Evolutionary conservation across 768 basidiomycete species (phyloP).

Genomic region (Podaxis mareebaensis): DNA sequence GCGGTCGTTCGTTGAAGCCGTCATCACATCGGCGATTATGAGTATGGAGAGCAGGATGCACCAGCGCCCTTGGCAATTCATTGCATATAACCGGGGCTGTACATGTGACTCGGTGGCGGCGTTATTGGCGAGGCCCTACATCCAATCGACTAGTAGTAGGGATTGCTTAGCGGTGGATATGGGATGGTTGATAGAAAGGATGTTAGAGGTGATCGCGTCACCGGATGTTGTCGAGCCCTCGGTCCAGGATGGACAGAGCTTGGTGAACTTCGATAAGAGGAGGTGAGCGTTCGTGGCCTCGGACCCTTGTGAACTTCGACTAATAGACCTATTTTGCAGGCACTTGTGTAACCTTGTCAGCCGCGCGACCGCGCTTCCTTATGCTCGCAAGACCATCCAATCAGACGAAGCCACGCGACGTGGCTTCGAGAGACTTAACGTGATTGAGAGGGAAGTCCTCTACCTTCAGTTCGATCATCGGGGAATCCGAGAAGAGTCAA

Average conservation of each 20-base stretch:
- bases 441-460: slow-evolving; percentile 69
- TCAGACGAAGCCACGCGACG: slow-evolving; percentile 61
- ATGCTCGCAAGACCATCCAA: slow-evolving; percentile 41
- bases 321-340: slow-evolving; percentile 36
- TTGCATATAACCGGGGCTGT: slow-evolving; percentile 62
- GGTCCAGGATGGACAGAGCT: slow-evolving; percentile 51
- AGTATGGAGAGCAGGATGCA: slow-evolving; percentile 82
- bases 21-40: slow-evolving; percentile 71
- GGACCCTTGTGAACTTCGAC: background rate
- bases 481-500: slow-evolving; percentile 73
- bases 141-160: slow-evolving; percentile 43
- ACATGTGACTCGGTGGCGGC: slow-evolving; percentile 61
- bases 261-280: slow-evolving; percentile 83
- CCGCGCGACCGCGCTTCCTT: slow-evolving; percentile 48
- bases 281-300: slow-evolving; percentile 42
- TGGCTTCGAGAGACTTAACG: slow-evolving; percentile 75
- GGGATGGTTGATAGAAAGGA: slow-evolving; percentile 81
- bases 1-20: slow-evolving; percentile 80
- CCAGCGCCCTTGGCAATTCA: slow-evolving; percentile 74
- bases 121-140: slow-evolving; percentile 52
- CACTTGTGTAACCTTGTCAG: slow-evolving; percentile 66
- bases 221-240: slow-evolving; percentile 66
- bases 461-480: slow-evolving; percentile 68
- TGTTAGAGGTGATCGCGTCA: slow-evolving; percentile 75
- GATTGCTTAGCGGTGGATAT: slow-evolving; percentile 70